Evolutionary conservation across 768 basidiomycete species (phyloP), one percentile per base, ranked within the genome.

Genomic region (Tubosaeta sp.): DNA sequence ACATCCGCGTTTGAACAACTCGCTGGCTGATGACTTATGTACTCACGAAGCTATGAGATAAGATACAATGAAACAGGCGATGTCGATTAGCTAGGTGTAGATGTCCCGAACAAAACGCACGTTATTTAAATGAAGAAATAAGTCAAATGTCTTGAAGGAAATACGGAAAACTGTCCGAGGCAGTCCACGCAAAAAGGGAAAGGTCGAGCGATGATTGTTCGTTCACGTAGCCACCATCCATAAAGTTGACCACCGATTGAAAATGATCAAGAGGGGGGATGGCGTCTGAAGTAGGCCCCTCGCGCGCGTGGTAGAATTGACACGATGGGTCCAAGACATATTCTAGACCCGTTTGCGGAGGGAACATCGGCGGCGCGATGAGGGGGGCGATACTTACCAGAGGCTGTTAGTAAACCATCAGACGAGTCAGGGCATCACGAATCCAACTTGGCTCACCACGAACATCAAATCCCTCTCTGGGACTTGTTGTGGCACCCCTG

Each of bases 1-100:
- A 71, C 80, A 5, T 63, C 59, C 43, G 82, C 80, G 12, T 84
- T 84, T 54, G 74, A 81, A 58, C 74, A 70, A 11, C 62, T 79
- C 17, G 54, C 52, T 59, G 22, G 22, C 22, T 22, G 22, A 22
- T 22, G 22, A 22, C 3, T 22, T 22, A 22, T 7, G 38, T 19
- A 9, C n/a, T 39, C 64, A 62, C 16, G 51, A 39, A 2, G 32
- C 13, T 11, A 42, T 51, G 37, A 26, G 52, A 55, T 48, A 52
- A 56, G 50, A 57, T 66, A 66, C 66, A 68, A 42, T 38, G 48
- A 49, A 60, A 46, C 41, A 35, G 25, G 39, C 27, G 46, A 10
- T 31, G 54, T 44, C 46, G 45, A 57, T 65, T 60, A 60, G 53
- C 43, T 55, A 53, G 46, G 51, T 63, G 31, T 51, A 35, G 43